phyloP scores from a whole-genome alignment of 2,329 filamentous ascomycete genomes.

The Amphichorda felina region DNA sequence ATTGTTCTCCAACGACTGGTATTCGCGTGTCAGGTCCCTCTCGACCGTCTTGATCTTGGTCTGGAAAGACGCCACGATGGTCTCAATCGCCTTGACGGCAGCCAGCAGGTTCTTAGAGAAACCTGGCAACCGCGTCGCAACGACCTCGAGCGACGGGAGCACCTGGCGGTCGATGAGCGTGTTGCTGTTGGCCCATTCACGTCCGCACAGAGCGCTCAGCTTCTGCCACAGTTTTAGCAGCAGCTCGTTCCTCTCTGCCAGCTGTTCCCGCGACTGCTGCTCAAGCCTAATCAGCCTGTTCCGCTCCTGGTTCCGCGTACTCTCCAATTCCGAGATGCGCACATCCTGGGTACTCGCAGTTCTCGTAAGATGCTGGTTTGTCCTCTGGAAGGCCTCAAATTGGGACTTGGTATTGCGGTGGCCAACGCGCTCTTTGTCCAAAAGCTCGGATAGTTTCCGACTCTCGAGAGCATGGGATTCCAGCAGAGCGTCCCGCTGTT shows the following conservation, averaged over 20 bases:
- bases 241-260: constrained; percentile 80
- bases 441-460: constrained; percentile 70
- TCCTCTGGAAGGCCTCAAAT: constrained; percentile 80
- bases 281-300: constrained; percentile 68
- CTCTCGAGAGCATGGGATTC: constrained; percentile 83
- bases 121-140: constrained; percentile 72
- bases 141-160: constrained; percentile 72
- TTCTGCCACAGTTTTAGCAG: constrained; percentile 85
- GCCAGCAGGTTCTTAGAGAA: constrained; percentile 84
- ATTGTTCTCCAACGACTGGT: constrained; percentile 71
- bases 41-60: constrained; percentile 75
- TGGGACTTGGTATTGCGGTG: constrained; percentile 80
- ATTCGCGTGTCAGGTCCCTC: constrained; percentile 81
- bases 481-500: constrained; percentile 76
- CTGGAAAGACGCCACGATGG: constrained; percentile 66
- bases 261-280: constrained; percentile 71
- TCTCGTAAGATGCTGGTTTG: constrained; percentile 75
- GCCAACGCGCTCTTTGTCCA: constrained; percentile 79
- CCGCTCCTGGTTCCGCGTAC: constrained; percentile 64
- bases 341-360: constrained; percentile 78
- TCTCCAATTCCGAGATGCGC: constrained; percentile 77
- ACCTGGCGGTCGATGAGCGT: constrained; percentile 77
- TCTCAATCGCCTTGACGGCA: constrained; percentile 79
- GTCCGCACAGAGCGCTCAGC: constrained; percentile 73
- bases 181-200: constrained; percentile 86